Percentiles rank a stretch among this genome's conserved stretches.
These are phyloP conservation scores for Entomophthora muscae DNA, from an alignment of 371 early-diverging fungal species.

Conservation along the genomic window DNA sequence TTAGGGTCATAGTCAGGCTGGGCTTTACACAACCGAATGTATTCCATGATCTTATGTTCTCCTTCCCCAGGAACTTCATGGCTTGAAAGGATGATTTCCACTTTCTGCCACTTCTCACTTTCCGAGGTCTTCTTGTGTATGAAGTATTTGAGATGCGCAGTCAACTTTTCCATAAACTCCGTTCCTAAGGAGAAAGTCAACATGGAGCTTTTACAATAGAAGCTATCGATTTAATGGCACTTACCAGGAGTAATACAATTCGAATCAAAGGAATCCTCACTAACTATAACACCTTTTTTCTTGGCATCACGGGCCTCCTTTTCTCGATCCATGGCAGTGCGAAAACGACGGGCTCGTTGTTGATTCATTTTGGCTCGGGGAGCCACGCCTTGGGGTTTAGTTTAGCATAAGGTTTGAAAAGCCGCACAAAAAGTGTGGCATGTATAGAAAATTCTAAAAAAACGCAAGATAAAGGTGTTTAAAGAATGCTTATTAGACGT, in stretches of 20 bases:
- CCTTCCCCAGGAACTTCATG: slow-evolving; percentile 98
- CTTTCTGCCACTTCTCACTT: slow-evolving; percentile 73
- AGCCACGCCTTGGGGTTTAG: slow-evolving; percentile 61
- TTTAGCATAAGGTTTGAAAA: no score
- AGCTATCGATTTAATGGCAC: no score
- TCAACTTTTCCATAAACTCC: slow-evolving; percentile 90
- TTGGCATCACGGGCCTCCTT: slow-evolving; percentile 37
- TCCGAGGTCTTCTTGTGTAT: slow-evolving; percentile 80
- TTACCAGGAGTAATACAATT: slow-evolving; percentile 98
- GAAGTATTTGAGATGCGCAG: slow-evolving; percentile 71
- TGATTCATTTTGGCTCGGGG: slow-evolving; percentile 99
- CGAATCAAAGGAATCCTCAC: slow-evolving; percentile 77
- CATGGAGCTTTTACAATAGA: no score
- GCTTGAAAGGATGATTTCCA: slow-evolving; percentile 85
- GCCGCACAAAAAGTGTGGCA: no score
- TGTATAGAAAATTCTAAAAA: slow-evolving; percentile 28
- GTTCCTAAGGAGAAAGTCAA: slow-evolving; percentile 58
- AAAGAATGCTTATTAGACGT: slow-evolving; percentile 58
- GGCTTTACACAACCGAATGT: slow-evolving; percentile 72
- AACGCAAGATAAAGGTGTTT: slow-evolving; percentile 28
- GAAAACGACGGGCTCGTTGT: slow-evolving; percentile 94
- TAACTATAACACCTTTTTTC: slow-evolving; percentile 39
- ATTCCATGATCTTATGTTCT: slow-evolving; percentile 99
- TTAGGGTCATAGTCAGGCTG: slow-evolving; percentile 66
- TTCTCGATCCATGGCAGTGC: slow-evolving; percentile 77